A percentile compares a stretch with the other conserved stretches of the same genome.
Conservation (phyloP, 2,329 filamentous ascomycete genomes). For the Sphaerulina populicola region DNA sequence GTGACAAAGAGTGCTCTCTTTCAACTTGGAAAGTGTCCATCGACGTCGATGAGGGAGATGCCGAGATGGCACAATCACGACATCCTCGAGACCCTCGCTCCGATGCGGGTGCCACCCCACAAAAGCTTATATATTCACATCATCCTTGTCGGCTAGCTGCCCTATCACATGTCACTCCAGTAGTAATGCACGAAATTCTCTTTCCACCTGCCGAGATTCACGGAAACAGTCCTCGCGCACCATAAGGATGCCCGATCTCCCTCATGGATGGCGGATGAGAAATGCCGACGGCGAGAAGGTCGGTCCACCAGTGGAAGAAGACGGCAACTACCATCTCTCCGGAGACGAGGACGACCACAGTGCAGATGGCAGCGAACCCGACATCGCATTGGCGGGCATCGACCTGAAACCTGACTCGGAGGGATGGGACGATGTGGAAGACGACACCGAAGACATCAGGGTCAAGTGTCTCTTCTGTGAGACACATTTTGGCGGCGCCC, state of each 20-base stretch:
- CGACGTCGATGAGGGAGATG: not conserved
- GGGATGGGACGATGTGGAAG: constrained; percentile 41
- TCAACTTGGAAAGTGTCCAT: too few species aligned
- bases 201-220: constrained; percentile 1
- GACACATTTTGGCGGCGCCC: constrained; percentile 28
- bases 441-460: constrained; percentile 33
- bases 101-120: not conserved
- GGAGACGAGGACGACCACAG: constrained; percentile 15
- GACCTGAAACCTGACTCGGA: constrained; percentile 32
- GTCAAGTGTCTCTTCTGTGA: constrained; percentile 38
- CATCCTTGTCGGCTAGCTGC: not conserved
- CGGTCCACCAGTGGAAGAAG: constrained; percentile 22
- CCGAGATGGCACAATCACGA: constrained; percentile 1
- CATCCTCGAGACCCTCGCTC: constrained; percentile 1
- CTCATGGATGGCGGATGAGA: constrained; percentile 24
- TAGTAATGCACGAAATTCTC: constrained; percentile 1
- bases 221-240: not conserved
- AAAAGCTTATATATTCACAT: constrained; percentile 9
- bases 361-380: constrained; percentile 12
- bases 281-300: constrained; percentile 19
- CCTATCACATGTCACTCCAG: not conserved
- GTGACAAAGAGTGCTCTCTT: too few species aligned
- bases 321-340: constrained; percentile 17
- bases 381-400: constrained; percentile 20
- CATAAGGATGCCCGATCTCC: constrained; percentile 17